Evolutionary conservation across 805 yeast genomes (phyloP).

Genomic region (Starmerella stigmatis): DNA sequence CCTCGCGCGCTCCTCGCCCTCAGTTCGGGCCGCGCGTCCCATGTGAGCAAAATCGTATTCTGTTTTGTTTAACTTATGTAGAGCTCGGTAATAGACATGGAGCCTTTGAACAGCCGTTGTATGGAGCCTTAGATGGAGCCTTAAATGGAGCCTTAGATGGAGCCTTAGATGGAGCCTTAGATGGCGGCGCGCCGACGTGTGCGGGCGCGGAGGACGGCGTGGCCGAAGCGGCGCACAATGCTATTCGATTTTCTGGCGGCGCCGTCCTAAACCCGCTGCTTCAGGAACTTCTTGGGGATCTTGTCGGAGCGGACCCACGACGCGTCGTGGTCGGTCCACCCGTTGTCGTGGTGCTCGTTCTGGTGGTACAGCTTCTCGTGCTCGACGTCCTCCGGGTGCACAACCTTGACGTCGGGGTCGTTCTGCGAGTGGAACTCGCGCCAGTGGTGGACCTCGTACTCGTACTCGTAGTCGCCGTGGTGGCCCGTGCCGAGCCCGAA

Average conservation of each 20-base stretch:
- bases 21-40: too few relatives aligned
- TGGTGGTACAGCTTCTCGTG: conserved; percentile 77
- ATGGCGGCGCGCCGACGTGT: too few relatives aligned
- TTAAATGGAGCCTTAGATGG: too few relatives aligned
- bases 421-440: conserved; percentile 44
- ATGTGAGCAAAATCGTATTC: too few relatives aligned
- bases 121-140: too few relatives aligned
- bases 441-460: conserved; percentile 95
- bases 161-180: too few relatives aligned
- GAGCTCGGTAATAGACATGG: too few relatives aligned
- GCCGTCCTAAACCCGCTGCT: conserved; percentile 6
- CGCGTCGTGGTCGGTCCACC: conserved; percentile 24
- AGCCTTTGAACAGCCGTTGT: too few relatives aligned
- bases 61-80: too few relatives aligned
- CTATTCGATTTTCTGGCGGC: background rate
- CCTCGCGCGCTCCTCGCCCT: too few relatives aligned
- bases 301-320: conserved; percentile 20
- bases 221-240: background rate
- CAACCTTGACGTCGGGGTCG: conserved; percentile 72
- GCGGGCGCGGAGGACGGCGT: too few relatives aligned
- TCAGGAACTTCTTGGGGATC: conserved; percentile 25
- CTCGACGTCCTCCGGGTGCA: conserved; percentile 82
- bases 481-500: conserved; percentile 91
- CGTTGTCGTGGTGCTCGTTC: conserved; percentile 65
- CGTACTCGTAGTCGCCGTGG: conserved; percentile 85